These are phyloP conservation scores for Thraustotheca clavata DNA, from an alignment of 352 stramenopile genomes.

Conservation along the genomic window DNA sequence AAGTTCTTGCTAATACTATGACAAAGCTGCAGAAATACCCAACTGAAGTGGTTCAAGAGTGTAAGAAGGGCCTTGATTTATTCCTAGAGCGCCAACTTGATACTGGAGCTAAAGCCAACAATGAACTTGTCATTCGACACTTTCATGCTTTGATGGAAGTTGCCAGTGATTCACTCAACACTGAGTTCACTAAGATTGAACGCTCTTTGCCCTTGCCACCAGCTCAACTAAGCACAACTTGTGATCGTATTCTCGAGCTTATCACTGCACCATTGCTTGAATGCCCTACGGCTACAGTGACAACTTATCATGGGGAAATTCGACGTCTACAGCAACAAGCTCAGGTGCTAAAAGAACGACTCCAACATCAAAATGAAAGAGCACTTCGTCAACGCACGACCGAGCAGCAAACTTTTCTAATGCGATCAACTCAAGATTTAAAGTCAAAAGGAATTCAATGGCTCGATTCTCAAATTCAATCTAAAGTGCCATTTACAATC, in stretches of 20 bases:
- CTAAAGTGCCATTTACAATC: constrained; percentile 11
- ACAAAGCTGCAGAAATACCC: constrained; percentile 44
- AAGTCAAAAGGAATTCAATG: constrained; percentile 11
- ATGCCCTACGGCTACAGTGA: constrained; percentile 9
- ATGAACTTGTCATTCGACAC: constrained; percentile 14
- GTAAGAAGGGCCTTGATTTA: not conserved
- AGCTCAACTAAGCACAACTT: not conserved
- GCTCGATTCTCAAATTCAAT: constrained; percentile 12
- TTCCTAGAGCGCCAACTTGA: constrained; percentile 17
- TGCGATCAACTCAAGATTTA: not conserved
- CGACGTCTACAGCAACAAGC: constrained; percentile 16
- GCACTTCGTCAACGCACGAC: constrained; percentile 3
- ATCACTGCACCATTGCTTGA: not conserved
- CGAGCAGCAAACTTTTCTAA: not conserved
- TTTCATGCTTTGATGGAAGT: constrained; percentile 11
- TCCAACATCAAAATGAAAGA: constrained; percentile 18
- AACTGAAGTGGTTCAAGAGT: constrained; percentile 25
- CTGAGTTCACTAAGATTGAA: not conserved
- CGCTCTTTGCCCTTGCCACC: not conserved
- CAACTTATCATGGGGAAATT: constrained; percentile 1
- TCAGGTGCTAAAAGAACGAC: constrained; percentile 4
- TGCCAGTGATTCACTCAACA: not conserved
- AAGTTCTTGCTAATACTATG: constrained; percentile 43
- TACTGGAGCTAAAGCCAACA: constrained; percentile 9
- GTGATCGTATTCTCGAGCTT: not conserved